Evolutionary conservation across 129 eudicot genomes (phyloP).

Genomic region (Arctium minus): DNA sequence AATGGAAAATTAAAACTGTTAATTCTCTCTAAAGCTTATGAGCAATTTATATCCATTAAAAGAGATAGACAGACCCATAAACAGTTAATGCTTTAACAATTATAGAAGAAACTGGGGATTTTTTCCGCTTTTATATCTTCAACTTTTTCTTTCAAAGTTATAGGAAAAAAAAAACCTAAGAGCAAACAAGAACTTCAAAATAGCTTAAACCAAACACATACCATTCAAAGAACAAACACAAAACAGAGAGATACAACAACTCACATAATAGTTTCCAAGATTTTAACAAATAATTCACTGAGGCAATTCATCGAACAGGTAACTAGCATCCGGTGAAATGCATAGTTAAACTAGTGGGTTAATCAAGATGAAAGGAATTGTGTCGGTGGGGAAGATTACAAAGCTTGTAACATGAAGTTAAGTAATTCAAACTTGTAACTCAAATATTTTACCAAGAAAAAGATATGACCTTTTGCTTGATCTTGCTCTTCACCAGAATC

Average conservation of each 20-base stretch:
- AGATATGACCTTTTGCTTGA: constrained; percentile 17
- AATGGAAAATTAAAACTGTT: neutral
- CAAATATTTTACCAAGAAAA: constrained; percentile 12
- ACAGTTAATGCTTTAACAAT: neutral
- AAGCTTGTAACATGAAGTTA: neutral
- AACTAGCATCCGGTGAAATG: neutral
- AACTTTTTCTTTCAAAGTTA: neutral
- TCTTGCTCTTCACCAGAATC: constrained; percentile 6
- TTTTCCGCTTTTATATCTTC: neutral
- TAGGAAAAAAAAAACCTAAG: neutral
- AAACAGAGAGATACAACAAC: neutral
- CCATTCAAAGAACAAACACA: constrained; percentile 4
- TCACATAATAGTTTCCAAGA: constrained; percentile 3
- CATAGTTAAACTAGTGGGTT: neutral
- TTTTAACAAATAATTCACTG: constrained; percentile 10
- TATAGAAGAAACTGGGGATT: neutral
- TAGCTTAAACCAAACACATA: constrained; percentile 1
- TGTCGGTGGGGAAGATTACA: constrained; percentile 2
- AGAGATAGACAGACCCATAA: neutral
- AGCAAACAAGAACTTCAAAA: constrained; percentile 6
- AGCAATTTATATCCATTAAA: neutral
- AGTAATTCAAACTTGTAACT: neutral
- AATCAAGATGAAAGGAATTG: neutral
- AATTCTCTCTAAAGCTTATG: neutral
- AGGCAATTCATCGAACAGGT: constrained; percentile 19